Evolutionary conservation across 2,329 filamentous ascomycete species (phyloP).

Genomic region (Rutstroemia sp.): DNA sequence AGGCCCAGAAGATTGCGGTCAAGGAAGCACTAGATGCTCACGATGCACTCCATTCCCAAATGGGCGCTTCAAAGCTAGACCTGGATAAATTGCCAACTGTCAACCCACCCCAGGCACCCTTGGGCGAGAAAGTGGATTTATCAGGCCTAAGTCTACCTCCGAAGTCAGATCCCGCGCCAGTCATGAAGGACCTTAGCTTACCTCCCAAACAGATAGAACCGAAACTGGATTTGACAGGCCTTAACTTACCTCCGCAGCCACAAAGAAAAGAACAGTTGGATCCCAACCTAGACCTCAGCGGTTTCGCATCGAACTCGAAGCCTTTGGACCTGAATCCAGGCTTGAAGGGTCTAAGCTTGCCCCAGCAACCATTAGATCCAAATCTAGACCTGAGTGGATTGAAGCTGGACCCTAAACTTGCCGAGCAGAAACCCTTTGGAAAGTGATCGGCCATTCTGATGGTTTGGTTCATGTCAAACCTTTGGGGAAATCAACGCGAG

Average conservation of each 20-base stretch:
- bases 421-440: no score
- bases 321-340: neutral
- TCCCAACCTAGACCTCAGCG: neutral
- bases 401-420: neutral
- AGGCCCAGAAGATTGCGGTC: conserved; percentile 36
- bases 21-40: conserved; percentile 18
- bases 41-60: conserved; percentile 9
- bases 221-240: neutral
- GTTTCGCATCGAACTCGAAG: neutral
- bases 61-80: neutral
- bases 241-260: neutral
- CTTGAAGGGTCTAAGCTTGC: neutral
- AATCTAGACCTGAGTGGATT: neutral
- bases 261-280: neutral
- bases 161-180: neutral
- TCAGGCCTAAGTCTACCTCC: neutral
- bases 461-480: no score
- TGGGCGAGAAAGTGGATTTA: neutral
- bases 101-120: neutral
- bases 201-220: neutral
- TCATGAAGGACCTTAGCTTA: neutral
- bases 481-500: no score
- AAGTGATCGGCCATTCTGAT: no score
- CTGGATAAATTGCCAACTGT: neutral
- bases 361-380: neutral